Evolutionary conservation across 75 land plant species (phyloP), one percentile per base, ranked within the genome.

Genomic region (Azolla pinnata): DNA sequence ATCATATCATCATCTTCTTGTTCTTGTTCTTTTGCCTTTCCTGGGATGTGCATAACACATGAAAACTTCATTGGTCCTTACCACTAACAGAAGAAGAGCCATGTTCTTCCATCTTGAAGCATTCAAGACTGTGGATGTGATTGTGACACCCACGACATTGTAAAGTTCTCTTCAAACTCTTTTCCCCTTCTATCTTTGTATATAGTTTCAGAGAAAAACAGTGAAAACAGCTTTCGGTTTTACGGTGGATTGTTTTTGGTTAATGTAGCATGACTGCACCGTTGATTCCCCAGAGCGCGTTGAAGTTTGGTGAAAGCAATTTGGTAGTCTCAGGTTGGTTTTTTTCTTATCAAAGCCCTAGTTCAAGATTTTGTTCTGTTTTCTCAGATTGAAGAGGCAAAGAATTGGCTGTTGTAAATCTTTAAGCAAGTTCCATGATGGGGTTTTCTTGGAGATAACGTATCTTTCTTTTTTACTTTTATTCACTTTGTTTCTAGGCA

Each of bases 121-220:
- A 25, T 93, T 93, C 71, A 85, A 88, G 66, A 76, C 67, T 44
- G 98, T 88, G 44, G 96, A 93, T 57, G 69, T 88, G 56, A 88
- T 93, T 44, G 90, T 88, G 34, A 80, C 86, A 49, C 96, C 98
- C 21, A 88, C 98, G 33, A 85, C 98, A 29, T 81, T 77, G 97
- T 90, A 79, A 56, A 82, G 18, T n/a, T 44, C 38, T 66, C 18
- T 66, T 42, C 42, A 4, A 33, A 0, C n/a, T n/a, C n/a, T n/a
- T n/a, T n/a, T n/a, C n/a, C n/a, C n/a, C n/a, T n/a, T n/a, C n/a
- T n/a, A n/a, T n/a, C n/a, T n/a, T n/a, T n/a, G n/a, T n/a, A n/a
- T n/a, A n/a, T n/a, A n/a, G n/a, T n/a, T n/a, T n/a, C n/a, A n/a
- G n/a, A n/a, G n/a, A n/a, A n/a, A n/a, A n/a, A n/a, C n/a, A n/a